Evolutionary conservation across 73 alveolate genomes (phyloP).

Genomic region (Tetrahymena borealis): DNA sequence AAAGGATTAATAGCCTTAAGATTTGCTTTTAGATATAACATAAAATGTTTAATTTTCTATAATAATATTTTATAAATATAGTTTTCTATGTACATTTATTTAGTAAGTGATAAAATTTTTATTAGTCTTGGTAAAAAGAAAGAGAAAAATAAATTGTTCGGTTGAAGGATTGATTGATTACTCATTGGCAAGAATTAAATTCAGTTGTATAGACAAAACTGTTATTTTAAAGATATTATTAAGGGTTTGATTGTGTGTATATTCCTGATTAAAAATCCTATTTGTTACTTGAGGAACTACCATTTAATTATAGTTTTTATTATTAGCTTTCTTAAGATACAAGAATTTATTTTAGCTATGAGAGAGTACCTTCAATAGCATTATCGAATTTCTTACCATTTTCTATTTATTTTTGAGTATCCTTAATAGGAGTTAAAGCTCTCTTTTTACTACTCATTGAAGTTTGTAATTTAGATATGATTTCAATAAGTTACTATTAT

Average conservation of each 20-base stretch:
- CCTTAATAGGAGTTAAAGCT: background rate
- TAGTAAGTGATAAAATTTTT: background rate
- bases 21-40: too few species aligned
- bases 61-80: too few species aligned
- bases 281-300: background rate
- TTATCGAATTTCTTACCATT: background rate
- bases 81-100: too few species aligned
- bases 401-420: background rate
- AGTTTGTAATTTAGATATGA: background rate
- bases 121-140: background rate
- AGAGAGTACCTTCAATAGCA: background rate
- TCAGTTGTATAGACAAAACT: background rate
- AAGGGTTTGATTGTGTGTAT: background rate
- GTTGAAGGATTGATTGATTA: background rate
- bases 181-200: background rate
- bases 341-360: background rate
- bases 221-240: background rate
- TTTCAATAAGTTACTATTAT: background rate
- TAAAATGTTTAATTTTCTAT: too few species aligned
- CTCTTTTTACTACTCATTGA: background rate
- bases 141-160: background rate
- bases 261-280: background rate
- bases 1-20: too few species aligned
- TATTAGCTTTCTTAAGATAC: background rate
- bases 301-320: background rate